These are phyloP conservation scores for Metarhizium anisopliae DNA, from an alignment of 2,329 filamentous ascomycete genomes.

Conservation along the genomic window DNA sequence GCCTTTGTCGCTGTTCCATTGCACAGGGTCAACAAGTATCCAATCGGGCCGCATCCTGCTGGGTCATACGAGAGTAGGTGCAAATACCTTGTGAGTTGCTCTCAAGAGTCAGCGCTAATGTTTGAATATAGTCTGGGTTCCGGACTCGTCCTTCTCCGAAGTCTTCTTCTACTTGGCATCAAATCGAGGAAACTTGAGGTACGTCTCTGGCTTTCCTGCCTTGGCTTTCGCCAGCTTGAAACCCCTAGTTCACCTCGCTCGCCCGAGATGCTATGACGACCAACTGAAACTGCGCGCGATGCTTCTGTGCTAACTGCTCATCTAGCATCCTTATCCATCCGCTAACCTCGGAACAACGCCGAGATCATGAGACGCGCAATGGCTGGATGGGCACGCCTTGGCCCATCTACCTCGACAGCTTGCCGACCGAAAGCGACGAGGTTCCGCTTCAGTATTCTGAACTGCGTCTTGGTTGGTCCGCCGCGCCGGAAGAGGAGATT, in stretches of 20 bases:
- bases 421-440: constrained; percentile 16
- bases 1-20: constrained; percentile 25
- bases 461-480: constrained; percentile 21
- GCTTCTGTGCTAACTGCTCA: neutral
- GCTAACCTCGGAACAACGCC: constrained; percentile 20
- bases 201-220: constrained; percentile 1
- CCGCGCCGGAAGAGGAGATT: constrained; percentile 16
- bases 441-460: constrained; percentile 23
- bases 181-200: constrained; percentile 22
- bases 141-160: constrained; percentile 24
- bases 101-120: neutral
- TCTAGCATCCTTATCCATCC: constrained; percentile 22
- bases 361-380: constrained; percentile 22
- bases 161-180: constrained; percentile 24
- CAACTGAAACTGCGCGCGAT: neutral
- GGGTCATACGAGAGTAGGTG: constrained; percentile 25
- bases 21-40: constrained; percentile 21
- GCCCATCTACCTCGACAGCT: constrained; percentile 22
- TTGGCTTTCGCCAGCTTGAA: neutral
- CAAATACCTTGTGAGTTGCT: neutral
- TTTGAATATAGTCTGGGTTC: constrained; percentile 19
- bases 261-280: neutral
- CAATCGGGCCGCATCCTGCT: constrained; percentile 24
- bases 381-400: constrained; percentile 24
- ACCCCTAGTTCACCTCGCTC: neutral